These are phyloP conservation scores for Linaria vulgaris DNA, from an alignment of 257 asterid genomes.

Conservation along the genomic window DNA sequence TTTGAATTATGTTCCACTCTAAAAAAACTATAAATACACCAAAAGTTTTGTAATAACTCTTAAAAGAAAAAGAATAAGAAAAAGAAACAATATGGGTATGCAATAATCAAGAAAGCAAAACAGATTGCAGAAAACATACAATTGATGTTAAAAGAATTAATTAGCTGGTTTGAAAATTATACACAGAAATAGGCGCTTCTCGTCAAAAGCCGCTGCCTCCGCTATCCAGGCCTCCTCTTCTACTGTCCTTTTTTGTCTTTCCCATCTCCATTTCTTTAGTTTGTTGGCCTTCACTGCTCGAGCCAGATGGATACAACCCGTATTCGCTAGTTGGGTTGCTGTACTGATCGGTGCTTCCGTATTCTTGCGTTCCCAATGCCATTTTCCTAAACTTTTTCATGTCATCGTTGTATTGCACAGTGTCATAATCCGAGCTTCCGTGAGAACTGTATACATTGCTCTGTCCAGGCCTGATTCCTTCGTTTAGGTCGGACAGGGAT, in stretches of 20 bases:
- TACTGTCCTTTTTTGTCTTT: constrained; percentile 44
- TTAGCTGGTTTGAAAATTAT: constrained; percentile 10
- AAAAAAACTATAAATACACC: neutral
- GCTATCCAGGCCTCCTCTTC: constrained; percentile 38
- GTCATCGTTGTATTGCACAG: constrained; percentile 67
- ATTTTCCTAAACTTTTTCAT: constrained; percentile 71
- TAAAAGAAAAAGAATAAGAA: neutral
- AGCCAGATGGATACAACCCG: constrained; percentile 71
- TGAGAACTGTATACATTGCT: constrained; percentile 68
- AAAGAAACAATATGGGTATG: neutral
- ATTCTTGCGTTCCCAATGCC: constrained; percentile 66
- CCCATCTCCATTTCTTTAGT: constrained; percentile 70
- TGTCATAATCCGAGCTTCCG: constrained; percentile 85
- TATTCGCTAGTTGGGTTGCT: constrained; percentile 87
- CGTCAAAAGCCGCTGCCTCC: constrained; percentile 22
- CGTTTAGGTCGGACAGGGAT: constrained; percentile 73
- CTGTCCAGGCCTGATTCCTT: constrained; percentile 73
- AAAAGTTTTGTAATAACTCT: neutral
- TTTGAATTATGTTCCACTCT: constrained; percentile 7
- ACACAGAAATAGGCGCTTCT: neutral
- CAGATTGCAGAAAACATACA: neutral
- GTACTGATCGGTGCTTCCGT: constrained; percentile 58
- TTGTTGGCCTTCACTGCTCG: constrained; percentile 74
- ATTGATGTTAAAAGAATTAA: constrained; percentile 13
- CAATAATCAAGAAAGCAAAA: neutral